Evolutionary conservation across 1,284 basidiomycete genomes (phyloP), one percentile per base, ranked within the genome.

Genomic region (Pterula multifida): DNA sequence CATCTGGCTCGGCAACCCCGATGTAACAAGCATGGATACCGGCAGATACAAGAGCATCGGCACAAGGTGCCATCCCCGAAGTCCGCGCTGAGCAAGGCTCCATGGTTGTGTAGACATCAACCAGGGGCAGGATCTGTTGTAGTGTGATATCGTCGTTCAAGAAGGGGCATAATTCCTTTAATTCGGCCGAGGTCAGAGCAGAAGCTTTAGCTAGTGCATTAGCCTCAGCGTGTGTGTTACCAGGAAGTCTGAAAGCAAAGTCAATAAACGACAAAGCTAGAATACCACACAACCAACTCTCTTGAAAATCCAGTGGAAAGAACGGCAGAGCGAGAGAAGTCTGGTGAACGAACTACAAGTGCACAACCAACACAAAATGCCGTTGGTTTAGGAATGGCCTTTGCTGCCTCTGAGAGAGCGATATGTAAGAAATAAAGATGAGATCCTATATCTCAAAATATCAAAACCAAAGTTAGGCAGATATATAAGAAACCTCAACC

Each of bases 161-260:
- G 48, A 58, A 47, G 15, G 62, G 54, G 0, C 62, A 55, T n/a
- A 63, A 52, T 2, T 57, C 55, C 6, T 61, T 58, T 26, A 83
- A 59, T 36, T 78, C 64, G 3, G 66, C 58, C 9, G 58, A 49
- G 3, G 76, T 69, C 42, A 81, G 63, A 17, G 57, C 49, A 28
- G 66, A 64, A 12, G 85, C 78, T 62, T 98, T 98, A 36, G 76
- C 66, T 45, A 98, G 69, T 0, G 95, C 94, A 62, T 95, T 96
- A 21, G 94, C 91, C 68, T 99, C 95, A 12, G 95, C 95, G 64
- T 99, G 96, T 1, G 95, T 98, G 65, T 98, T 98, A 48, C 94
- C 95, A 1, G 82, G 76, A 0, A 97, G 75, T 64, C 39, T 42
- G 17, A 19, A 9, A 17, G 32, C 17, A 19, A 22, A 42, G 39